Base-by-base conservation (phyloP, 2,329 filamentous ascomycete genomes). In the Aureobasidium zeae region DNA sequence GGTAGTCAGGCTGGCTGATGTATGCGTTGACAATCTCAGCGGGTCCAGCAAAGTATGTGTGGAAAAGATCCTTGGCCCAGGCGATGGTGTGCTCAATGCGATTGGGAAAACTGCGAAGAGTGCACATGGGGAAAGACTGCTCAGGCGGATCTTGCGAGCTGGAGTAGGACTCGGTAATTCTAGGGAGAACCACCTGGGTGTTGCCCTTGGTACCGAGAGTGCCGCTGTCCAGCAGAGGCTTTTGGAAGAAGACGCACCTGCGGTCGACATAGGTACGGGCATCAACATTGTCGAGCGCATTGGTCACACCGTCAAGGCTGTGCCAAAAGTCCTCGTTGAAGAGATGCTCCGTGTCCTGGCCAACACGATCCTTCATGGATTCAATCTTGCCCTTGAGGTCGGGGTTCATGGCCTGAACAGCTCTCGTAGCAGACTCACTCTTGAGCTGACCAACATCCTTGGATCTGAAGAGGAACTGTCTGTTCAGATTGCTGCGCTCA, bases 121-220 rank as follows among this genome's bases (percentile, higher is more conserved):
- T 96, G 64, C 91, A 98, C 88, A 96, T 96, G 1, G 91, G 91
- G 74, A 98, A 96, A 1, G 91, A 94, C 69, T 95, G 87, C 72
- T 98, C 93, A 0, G 91, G 91, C 1, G 91, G 91, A 62, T 98
- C 93, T 62, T 95, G 89, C 15, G 91, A 96, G 57, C 81, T 86
- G 1, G 91, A 95, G 69, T 98, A 98, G 1, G 91, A 96, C 65
- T 98, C 93, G 1, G 91, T 96, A 51, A 95, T 69, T 54, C 79
- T 76, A 9, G 91, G 93, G 46, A 98, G 74, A 36, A 98, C 80
- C 48, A 98, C 91, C 60, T 98, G 91, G 5, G 87, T 94, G 68
- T 98, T 98, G 57, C 91, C 91, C 73, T 98, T 98, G 47, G 93
- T 96, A 39, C 91, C 91, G n/a, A 98, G 77, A 25, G 91, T 98